Evolutionary conservation across 225 moss, liverwort and hornwort species (phyloP).

Genomic region (Lunularia cruciata): DNA sequence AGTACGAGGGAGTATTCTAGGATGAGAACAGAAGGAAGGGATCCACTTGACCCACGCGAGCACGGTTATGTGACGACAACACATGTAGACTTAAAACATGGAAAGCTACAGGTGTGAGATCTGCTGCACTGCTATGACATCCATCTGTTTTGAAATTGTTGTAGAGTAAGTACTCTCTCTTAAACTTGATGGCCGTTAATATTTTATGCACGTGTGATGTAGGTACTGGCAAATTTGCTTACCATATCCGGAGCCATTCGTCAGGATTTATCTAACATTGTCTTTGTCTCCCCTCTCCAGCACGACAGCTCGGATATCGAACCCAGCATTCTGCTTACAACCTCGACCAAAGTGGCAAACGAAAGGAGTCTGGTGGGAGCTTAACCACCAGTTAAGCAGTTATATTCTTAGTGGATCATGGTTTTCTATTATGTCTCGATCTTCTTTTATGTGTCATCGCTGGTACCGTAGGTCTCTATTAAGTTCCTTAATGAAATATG

Average conservation of each 20-base stretch:
- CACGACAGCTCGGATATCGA: slow-evolving; percentile 70
- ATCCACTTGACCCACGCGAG: slow-evolving; percentile 34
- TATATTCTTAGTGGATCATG: slow-evolving; percentile 17
- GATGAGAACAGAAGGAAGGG: slow-evolving; percentile 36
- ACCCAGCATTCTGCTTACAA: slow-evolving; percentile 62
- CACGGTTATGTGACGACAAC: slow-evolving; percentile 18
- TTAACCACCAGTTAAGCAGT: slow-evolving; percentile 38
- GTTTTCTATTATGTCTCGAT: not conserved
- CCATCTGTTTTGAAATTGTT: too few species aligned
- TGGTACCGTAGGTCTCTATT: too few species aligned
- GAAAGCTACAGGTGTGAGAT: slow-evolving; percentile 62
- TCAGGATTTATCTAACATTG: too few species aligned
- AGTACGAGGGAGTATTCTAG: slow-evolving; percentile 57
- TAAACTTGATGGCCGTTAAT: not conserved
- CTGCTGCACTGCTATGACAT: not conserved
- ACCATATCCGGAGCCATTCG: too few species aligned
- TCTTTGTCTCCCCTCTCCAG: slow-evolving; percentile 42
- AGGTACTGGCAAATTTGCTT: too few species aligned
- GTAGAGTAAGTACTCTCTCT: too few species aligned
- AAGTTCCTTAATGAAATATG: too few species aligned
- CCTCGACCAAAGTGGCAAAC: slow-evolving; percentile 34
- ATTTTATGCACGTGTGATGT: too few species aligned
- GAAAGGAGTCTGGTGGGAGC: slow-evolving; percentile 76
- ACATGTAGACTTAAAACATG: slow-evolving; percentile 66
- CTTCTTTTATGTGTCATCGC: too few species aligned